Base-by-base conservation (phyloP, 164 flowering plant species). In the Dillenia turbinata region DNA sequence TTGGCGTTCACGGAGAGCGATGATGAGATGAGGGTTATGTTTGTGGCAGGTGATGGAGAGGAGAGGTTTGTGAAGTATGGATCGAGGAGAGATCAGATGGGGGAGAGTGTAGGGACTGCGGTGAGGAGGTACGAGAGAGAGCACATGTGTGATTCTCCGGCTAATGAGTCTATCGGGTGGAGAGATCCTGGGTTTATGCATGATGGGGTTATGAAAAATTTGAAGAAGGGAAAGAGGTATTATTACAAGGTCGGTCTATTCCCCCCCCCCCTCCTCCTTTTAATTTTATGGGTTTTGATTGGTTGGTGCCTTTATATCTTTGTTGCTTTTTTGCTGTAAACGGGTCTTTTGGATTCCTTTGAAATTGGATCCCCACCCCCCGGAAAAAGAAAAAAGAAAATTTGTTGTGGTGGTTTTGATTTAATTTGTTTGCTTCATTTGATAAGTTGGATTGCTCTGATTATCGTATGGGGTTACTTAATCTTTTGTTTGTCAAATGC, bases 21-120 rank as follows among this genome's bases (percentile, higher is more conserved):
- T 8, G 81, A 80, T 69, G 97, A 88, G 82, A 92, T 91, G 97
- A 60, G 99, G 83, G 97, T 88, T 44, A 79, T 88, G 88, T 95
- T 91, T 64, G 66, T 89, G 59, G 75, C 87, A 5, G 79, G 24
- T 14, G 92, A 84, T 70, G 87, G 80, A 47, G 72, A 54, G 54
- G 80, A 76, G 74, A 77, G 79, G 54, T 73, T 48, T 49, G 96
- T 92, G 67, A 86, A 69, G 71, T 89, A 78, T 59, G 97, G 94
- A 54, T 56, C 60, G 76, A 65, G 65, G 15, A 71, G 69, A 57
- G 76, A 62, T 46, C 51, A 19, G 60, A 19, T 85, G 77, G 72
- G 47, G 26, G 12, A 51, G 61, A 64, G 63, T 43, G 88, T 54
- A 62, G 57, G 49, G 73, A 83, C 97, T 48, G 66, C 65, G 65